Evolutionary conservation across 139 green algal genomes (phyloP), one percentile per base, ranked within the genome.

Genomic region (Micromonas pusilla): DNA sequence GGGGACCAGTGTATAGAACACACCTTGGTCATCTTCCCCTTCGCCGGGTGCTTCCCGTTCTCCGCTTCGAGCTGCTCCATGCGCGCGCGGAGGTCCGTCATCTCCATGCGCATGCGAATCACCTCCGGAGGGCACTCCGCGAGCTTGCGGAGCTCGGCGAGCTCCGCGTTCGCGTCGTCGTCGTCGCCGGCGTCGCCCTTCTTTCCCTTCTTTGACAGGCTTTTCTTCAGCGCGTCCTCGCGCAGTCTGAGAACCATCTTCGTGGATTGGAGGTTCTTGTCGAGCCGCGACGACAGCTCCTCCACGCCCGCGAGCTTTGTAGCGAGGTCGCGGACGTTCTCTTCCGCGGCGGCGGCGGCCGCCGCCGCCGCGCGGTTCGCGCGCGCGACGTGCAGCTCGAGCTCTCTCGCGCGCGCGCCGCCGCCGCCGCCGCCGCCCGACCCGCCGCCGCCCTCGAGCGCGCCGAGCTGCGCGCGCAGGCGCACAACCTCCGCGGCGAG

Each of bases 211-310:
- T 67, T 77, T 37, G 20, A 77, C n/a, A n/a, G n/a, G n/a, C n/a
- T 31, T 3, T 60, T 65, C 39, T 73, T 78, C 38, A 83, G 75
- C 34, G 60, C 62, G 1, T 78, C 45, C 30, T 86, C 78, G 36
- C 82, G 77, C 32, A 86, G 34, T n/a, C 38, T 26, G 5, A 83
- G 19, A n/a, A 83, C 76, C 79, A 87, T 80, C 60, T 83, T 80
- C n/a, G 79, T 65, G 0, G 53, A 66, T 67, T 84, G 73, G 1
- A 81, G 38, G 23, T 31, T 81, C 6, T 83, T 78, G 6, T 79
- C 73, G 0, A 83, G 72, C 6, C 82, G 45, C 20, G 45, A 32
- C 21, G 19, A 52, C 54, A 83, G 52, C 3, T 72, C 73, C 30
- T 85, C 68, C 19, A 70, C 52, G 3, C 60, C 64, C 0, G 26